These are phyloP conservation scores for Curvularia eragrostidis DNA, from an alignment of 2,329 filamentous ascomycete species.

Conservation along the genomic window DNA sequence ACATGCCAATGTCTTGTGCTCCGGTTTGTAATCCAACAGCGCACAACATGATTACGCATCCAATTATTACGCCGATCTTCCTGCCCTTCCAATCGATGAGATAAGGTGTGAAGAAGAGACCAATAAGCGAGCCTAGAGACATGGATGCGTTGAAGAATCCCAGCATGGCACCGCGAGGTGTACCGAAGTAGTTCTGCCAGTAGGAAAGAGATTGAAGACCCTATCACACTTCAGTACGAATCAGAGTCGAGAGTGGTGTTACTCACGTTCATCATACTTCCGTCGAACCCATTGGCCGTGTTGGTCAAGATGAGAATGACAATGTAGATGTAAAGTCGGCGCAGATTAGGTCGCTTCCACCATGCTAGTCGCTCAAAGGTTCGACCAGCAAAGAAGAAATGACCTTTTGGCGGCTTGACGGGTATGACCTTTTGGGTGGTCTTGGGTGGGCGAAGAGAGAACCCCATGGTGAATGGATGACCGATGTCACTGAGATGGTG, in stretches of 20 bases:
- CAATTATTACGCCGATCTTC: conserved; percentile 34
- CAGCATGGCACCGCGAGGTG: conserved; percentile 34
- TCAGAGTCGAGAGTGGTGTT: neutral
- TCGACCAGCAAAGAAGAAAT: conserved; percentile 25
- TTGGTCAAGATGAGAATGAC: conserved; percentile 20
- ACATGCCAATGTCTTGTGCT: conserved; percentile 39
- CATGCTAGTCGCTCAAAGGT: conserved; percentile 16
- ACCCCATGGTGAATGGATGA: conserved; percentile 7
- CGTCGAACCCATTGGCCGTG: conserved; percentile 56
- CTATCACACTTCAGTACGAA: conserved; percentile 24
- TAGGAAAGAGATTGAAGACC: conserved; percentile 34
- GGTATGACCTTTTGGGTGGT: conserved; percentile 19
- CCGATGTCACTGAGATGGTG: neutral
- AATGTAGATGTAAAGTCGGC: conserved; percentile 21
- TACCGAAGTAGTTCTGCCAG: conserved; percentile 32
- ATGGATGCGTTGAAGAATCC: conserved; percentile 35
- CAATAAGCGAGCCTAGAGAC: conserved; percentile 25
- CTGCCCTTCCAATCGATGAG: conserved; percentile 35
- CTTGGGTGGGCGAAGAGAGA: conserved; percentile 15
- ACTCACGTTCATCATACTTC: conserved; percentile 50
- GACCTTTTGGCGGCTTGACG: conserved; percentile 22
- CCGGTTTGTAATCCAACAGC: conserved; percentile 34
- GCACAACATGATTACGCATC: conserved; percentile 39
- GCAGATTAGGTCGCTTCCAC: conserved; percentile 20
- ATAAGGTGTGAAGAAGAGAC: conserved; percentile 30